Percentiles rank a stretch among this genome's conserved stretches.
phyloP scores from a whole-genome alignment of 2,329 filamentous ascomycete species.

The Colletotrichum graminicola region DNA sequence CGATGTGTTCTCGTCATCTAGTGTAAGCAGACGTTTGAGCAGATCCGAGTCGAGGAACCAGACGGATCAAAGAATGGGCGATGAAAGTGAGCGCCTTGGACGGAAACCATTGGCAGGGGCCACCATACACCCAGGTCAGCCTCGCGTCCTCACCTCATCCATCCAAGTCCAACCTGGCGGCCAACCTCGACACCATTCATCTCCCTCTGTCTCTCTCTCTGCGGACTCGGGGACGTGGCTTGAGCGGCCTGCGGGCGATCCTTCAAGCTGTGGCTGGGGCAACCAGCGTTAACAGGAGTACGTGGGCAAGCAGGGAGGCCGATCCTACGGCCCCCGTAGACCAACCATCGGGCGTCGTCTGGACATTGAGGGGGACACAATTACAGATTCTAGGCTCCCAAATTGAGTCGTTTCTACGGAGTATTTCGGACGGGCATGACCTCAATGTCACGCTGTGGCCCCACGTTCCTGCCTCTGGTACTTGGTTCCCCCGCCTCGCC shows the following conservation, averaged over 20 bases:
- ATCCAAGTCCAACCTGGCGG: conserved; percentile 19
- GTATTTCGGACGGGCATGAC: conserved; percentile 28
- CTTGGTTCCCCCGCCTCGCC: background rate
- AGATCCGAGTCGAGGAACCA: conserved; percentile 7
- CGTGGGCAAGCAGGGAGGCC: conserved; percentile 33
- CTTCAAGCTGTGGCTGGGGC: conserved; percentile 38
- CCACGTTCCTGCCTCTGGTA: background rate
- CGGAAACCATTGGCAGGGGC: background rate
- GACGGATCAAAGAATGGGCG: background rate
- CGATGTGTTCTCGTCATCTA: conserved; percentile 7
- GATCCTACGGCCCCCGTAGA: conserved; percentile 30
- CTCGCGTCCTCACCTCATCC: conserved; percentile 37
- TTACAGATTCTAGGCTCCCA: conserved; percentile 37
- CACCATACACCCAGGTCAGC: conserved; percentile 27
- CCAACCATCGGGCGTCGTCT: conserved; percentile 32
- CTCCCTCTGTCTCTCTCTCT: background rate
- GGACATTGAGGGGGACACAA: conserved; percentile 14
- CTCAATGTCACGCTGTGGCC: conserved; percentile 1
- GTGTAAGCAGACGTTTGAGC: conserved; percentile 7
- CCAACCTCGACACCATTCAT: conserved; percentile 3
- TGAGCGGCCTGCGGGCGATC: conserved; percentile 29
- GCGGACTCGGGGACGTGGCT: conserved; percentile 22
- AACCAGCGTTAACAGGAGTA: conserved; percentile 9
- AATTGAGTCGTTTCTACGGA: conserved; percentile 34
- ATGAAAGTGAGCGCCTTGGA: conserved; percentile 7